Evolutionary conservation across 2,329 filamentous ascomycete species (phyloP), one percentile per base, ranked within the genome.

Genomic region (Phyllosticta citribraziliensis): DNA sequence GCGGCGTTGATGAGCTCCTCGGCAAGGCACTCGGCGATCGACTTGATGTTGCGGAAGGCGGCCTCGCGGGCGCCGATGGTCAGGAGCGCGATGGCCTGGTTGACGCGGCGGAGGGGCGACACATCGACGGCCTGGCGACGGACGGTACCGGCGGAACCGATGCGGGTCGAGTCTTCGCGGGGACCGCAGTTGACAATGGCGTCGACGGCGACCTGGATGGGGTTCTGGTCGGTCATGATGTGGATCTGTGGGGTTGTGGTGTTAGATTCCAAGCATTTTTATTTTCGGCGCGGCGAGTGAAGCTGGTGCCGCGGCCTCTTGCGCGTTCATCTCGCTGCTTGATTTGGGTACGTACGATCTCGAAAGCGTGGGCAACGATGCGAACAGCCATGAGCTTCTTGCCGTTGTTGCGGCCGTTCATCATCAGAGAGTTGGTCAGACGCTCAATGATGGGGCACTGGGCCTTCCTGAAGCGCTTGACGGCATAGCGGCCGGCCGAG

Each of bases 191-290:
- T 99, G 87, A 97, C 94, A 72, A 99, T 97, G 79, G 94, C 94
- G 76, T 99, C 94, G 75, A 99, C 94, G 76, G 93, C 92, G 76
- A 99, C 88, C 85, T 99, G 94, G 85, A 99, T 95, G 77, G 94
- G 94, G 89, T 99, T 99, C 85, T 97, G 94, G 86, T 99, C 94
- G 86, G 95, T 97, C 91, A 97, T 97, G 83, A 99, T 92, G 89
- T 97, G 92, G 82, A 99, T 91, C 93, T 97, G 77, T 62, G 56
- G 56, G 52, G 47, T 20, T 35, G 27, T 40, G 22, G 52, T 9
- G 27, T 63, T 62, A 54, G 62, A 30, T 19, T 19, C 27, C 2
- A 11, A 19, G 53, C 3, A 30, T 30, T 47, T 47, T 8, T n/a
- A 6, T n/a, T n/a, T n/a, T n/a, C 14, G 17, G 8, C 10, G 11